A percentile compares a stretch with the other conserved stretches of the same genome.
These are phyloP conservation scores for Penstemon newberryi DNA, from an alignment of 257 asterid genomes.

Conservation along the genomic window DNA sequence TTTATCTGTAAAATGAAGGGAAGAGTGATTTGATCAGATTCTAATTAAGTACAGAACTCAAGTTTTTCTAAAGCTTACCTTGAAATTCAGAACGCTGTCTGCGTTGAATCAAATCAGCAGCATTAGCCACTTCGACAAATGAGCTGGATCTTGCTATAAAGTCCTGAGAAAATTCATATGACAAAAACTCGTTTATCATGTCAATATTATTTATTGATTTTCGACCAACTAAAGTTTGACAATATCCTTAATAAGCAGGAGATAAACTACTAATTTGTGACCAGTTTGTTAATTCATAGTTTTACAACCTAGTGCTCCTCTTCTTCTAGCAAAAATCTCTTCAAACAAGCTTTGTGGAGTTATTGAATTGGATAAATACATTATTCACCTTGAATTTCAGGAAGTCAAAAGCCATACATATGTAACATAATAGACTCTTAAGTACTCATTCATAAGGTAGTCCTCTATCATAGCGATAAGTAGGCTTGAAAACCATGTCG, in stretches of 20 bases:
- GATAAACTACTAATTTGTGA: background rate
- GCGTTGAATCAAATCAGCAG: conserved; percentile 90
- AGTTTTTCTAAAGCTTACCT: conserved; percentile 43
- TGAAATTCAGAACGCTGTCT: conserved; percentile 88
- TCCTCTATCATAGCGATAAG: background rate
- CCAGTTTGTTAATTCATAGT: conserved; percentile 4
- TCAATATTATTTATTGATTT: conserved; percentile 19
- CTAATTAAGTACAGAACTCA: background rate
- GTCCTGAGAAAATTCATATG: conserved; percentile 59
- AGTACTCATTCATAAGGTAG: background rate
- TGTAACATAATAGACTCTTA: background rate
- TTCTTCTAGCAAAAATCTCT: background rate
- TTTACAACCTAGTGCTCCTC: background rate
- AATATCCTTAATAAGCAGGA: conserved; percentile 19
- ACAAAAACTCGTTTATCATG: conserved; percentile 40
- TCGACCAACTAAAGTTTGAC: background rate
- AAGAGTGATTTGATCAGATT: background rate
- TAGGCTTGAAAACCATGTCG: background rate
- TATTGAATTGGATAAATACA: background rate
- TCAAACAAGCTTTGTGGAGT: background rate
- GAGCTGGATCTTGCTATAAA: conserved; percentile 71
- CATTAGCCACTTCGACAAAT: conserved; percentile 67
- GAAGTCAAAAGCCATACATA: background rate
- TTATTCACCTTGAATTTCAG: background rate
- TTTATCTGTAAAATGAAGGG: conserved; percentile 51